phyloP scores from a whole-genome alignment of 352 stramenopile genomes.

The Globisporangium polare region DNA sequence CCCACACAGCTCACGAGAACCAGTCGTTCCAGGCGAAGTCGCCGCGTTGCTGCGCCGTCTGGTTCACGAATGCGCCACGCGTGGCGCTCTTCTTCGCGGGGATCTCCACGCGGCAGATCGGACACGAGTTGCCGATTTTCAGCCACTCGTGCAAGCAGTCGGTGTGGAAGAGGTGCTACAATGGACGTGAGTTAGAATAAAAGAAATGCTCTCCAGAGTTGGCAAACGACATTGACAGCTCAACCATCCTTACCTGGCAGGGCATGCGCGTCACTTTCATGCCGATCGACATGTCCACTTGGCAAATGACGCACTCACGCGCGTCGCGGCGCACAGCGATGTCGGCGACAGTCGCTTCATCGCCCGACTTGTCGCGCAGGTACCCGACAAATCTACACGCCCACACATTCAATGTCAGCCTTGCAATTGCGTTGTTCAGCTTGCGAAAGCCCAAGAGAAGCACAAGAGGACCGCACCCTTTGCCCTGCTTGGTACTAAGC shows the following conservation, averaged over 20 bases:
- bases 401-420: background rate
- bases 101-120: conserved; percentile 78
- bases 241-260: conserved; percentile 39
- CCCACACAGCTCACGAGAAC: conserved; percentile 45
- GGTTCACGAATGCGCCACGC: conserved; percentile 21
- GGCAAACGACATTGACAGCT: too few relatives aligned
- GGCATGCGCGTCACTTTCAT: conserved; percentile 68
- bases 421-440: too few relatives aligned
- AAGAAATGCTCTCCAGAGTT: too few relatives aligned
- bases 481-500: conserved; percentile 68
- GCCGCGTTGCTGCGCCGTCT: conserved; percentile 42
- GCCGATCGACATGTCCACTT: conserved; percentile 71
- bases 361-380: conserved; percentile 25
- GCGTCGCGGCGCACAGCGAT: conserved; percentile 64
- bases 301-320: conserved; percentile 79
- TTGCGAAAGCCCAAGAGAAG: background rate
- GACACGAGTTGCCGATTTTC: conserved; percentile 80
- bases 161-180: conserved; percentile 86
- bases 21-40: conserved; percentile 73
- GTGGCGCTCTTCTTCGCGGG: conserved; percentile 37
- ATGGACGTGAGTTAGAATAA: too few relatives aligned
- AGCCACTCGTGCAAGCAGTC: conserved; percentile 76
- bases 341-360: conserved; percentile 26
- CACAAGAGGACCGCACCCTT: conserved; percentile 28
- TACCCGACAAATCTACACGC: conserved; percentile 59